Evolutionary conservation across 225 moss, liverwort and hornwort species (phyloP), one percentile per base, ranked within the genome.

Genomic region (Pseudoscleropodium purum): DNA sequence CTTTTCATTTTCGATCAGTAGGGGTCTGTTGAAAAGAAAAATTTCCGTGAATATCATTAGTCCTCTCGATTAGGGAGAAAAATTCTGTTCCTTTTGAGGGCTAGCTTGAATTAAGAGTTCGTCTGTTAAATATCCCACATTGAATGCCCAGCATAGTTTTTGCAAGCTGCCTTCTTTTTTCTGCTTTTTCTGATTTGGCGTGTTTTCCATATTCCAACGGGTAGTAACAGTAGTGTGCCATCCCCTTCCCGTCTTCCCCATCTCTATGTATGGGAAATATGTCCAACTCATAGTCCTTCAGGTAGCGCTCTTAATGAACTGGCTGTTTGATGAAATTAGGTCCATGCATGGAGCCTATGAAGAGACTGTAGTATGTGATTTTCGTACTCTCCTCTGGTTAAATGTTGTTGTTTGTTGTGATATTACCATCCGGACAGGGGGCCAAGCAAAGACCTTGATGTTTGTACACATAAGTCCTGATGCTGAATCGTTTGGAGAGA

Each of bases 371-470:
- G 77, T 25, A 83, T 73, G 12, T 68, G 31, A 59, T 60, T 91
- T 61, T 54, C 37, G 24, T 64, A 65, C 43, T 80, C 36, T 79
- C 73, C 84, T 80, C 31, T 83, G 41, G n/a, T 86, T 68, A 61
- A 62, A 23, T 83, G 27, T 47, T 83, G 33, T 47, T 88, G 34
- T 37, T 34, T 88, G 56, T 67, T 89, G 63, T 76, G 82, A 56
- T 52, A 21, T 90, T 43, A 15, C 85, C 41, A 60, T 84, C 37
- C 59, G 78, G 59, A 60, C 91, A 94, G 94, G 96, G 61, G 97
- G 98, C 60, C 96, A 98, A 91, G 97, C 97, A 18, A 98, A 98
- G 93, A 96, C 98, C 78, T 95, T 98, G 81, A 98, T 98, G 98
- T 95, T 98, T 72, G 97, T 97, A 39, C 98, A 98, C 90, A 95